Percentiles rank a stretch among this genome's conserved stretches.
Conservation (phyloP, 129 eudicot species). For the Flaveria bidentis region DNA sequence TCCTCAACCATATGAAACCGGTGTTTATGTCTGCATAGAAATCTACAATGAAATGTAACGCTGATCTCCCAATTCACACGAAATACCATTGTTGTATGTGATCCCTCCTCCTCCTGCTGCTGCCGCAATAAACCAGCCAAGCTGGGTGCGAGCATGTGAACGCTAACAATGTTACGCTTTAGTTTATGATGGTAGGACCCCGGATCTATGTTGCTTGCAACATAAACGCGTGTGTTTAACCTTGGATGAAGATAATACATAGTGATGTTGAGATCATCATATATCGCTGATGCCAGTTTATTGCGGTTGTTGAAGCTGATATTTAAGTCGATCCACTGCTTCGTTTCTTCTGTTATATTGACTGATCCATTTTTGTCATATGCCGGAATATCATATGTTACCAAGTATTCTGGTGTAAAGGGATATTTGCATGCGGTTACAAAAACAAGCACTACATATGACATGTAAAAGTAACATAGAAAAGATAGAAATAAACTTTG, state of each 20-base stretch:
- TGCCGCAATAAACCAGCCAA: neutral
- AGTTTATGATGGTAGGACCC: neutral
- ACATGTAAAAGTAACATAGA: neutral
- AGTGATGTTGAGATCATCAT: constrained; percentile 19
- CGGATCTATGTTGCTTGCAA: constrained; percentile 1
- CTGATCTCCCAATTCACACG: constrained; percentile 4
- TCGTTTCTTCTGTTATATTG: neutral
- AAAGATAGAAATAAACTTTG: constrained; percentile 17
- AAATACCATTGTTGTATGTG: neutral
- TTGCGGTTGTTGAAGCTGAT: neutral
- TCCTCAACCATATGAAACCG: too few relatives aligned
- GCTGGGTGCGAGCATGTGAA: neutral
- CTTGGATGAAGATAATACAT: neutral
- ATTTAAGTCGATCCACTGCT: neutral
- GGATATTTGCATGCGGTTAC: constrained; percentile 22
- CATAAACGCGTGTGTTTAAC: neutral
- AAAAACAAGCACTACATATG: constrained; percentile 4
- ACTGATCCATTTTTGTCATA: neutral
- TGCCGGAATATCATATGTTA: neutral
- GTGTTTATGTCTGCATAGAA: neutral
- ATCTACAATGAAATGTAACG: neutral
- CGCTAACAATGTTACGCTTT: neutral
- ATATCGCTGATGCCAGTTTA: neutral
- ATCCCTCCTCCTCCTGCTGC: neutral
- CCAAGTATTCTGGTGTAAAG: constrained; percentile 6